Conservation (phyloP, 2,329 filamentous ascomycete species). For the Pestalotiopsis sp. region DNA sequence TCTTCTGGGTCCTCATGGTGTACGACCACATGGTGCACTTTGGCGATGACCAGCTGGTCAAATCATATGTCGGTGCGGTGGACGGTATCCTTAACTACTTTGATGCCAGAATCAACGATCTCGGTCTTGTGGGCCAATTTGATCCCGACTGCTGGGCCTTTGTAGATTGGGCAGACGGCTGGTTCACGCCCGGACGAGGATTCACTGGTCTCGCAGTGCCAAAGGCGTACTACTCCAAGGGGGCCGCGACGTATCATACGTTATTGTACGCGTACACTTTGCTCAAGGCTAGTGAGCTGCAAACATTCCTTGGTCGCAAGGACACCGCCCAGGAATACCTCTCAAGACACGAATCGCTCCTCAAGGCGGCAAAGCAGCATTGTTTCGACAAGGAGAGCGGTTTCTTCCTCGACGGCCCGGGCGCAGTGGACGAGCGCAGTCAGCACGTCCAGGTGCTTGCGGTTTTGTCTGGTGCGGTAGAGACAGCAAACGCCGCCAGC, state of each 20-base stretch:
- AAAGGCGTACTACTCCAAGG: conserved; percentile 17
- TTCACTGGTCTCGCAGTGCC: conserved; percentile 14
- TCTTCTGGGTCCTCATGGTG: conserved; percentile 36
- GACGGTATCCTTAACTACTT: conserved; percentile 18
- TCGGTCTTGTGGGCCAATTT: conserved; percentile 22
- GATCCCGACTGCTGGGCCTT: conserved; percentile 34
- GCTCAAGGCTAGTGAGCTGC: conserved; percentile 16
- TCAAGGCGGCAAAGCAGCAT: conserved; percentile 25
- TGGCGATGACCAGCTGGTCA: conserved; percentile 24
- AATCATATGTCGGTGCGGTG: conserved; percentile 11
- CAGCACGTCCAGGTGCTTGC: conserved; percentile 37
- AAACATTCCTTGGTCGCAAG: conserved; percentile 14
- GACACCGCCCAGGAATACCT: conserved; percentile 28
- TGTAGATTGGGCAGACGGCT: conserved; percentile 37
- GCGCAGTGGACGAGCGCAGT: conserved; percentile 25
- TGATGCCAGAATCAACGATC: conserved; percentile 13
- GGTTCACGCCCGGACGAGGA: conserved; percentile 22
- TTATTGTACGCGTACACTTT: conserved; percentile 18
- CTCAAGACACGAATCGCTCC: conserved; percentile 20
- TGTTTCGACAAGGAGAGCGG: conserved; percentile 30
- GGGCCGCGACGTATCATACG: conserved; percentile 21
- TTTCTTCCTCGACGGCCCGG: conserved; percentile 30
- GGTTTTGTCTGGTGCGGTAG: conserved; percentile 19
- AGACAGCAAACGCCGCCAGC: conserved; percentile 17
- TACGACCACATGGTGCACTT: conserved; percentile 35